Conservation (phyloP, 2,329 filamentous ascomycete genomes). For the Aspergillus sp. region DNA sequence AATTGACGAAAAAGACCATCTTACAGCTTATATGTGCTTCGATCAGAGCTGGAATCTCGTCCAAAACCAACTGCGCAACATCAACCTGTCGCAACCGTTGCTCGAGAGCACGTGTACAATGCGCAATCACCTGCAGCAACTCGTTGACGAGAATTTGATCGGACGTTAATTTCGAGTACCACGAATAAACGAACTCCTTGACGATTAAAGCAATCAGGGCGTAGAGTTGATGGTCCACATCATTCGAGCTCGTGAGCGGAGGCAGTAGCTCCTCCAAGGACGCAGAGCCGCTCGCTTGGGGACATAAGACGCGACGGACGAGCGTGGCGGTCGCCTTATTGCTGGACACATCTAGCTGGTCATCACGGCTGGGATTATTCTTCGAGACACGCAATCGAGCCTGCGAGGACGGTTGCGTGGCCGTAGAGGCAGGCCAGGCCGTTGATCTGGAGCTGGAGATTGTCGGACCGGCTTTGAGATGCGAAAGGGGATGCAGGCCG, state of each 20-base stretch:
- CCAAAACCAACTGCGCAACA: slow-evolving; percentile 70
- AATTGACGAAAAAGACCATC: slow-evolving; percentile 8
- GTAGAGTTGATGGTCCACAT: slow-evolving; percentile 87
- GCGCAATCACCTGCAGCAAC: slow-evolving; percentile 81
- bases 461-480: slow-evolving; percentile 30
- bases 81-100: slow-evolving; percentile 76
- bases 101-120: slow-evolving; percentile 81
- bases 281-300: slow-evolving; percentile 47
- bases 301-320: slow-evolving; percentile 75
- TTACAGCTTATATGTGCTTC: slow-evolving; percentile 72
- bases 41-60: slow-evolving; percentile 77
- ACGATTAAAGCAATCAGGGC: slow-evolving; percentile 83
- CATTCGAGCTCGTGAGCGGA: slow-evolving; percentile 86
- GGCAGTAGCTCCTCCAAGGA: slow-evolving; percentile 77
- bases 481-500: slow-evolving; percentile 34
- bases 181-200: slow-evolving; percentile 81
- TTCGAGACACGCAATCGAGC: slow-evolving; percentile 22
- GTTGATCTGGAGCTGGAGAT: slow-evolving; percentile 30
- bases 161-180: slow-evolving; percentile 88
- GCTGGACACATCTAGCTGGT: slow-evolving; percentile 47
- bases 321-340: slow-evolving; percentile 72
- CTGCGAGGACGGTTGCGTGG: slow-evolving; percentile 20
- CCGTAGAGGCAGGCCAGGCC: slow-evolving; percentile 19
- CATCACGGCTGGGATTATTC: slow-evolving; percentile 28
- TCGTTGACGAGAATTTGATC: slow-evolving; percentile 84